Conservation (phyloP, 2,329 filamentous ascomycete species). For the Diaporthe ampelina region DNA sequence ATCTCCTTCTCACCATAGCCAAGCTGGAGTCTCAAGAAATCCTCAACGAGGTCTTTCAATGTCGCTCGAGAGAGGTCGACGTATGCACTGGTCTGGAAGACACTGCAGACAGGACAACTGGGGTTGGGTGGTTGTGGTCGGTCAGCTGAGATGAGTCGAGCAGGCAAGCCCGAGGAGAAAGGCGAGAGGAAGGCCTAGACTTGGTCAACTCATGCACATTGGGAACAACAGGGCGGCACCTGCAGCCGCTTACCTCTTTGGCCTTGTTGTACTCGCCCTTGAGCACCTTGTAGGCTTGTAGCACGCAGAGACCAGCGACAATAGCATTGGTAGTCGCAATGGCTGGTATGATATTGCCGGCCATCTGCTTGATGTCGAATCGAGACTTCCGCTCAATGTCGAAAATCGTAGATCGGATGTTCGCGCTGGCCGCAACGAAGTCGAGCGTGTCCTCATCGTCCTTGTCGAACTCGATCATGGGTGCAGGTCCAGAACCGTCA, state of each 20-base stretch:
- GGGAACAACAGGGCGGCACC: constrained; percentile 8
- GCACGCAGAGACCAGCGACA: constrained; percentile 90
- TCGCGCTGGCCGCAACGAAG: constrained; percentile 92
- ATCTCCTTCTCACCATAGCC: constrained; percentile 85
- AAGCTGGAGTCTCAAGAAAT: constrained; percentile 77
- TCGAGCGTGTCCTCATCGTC: constrained; percentile 96
- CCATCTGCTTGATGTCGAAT: constrained; percentile 99
- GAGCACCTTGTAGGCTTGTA: constrained; percentile 93
- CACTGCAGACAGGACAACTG: constrained; percentile 86
- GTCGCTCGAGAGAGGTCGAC: constrained; percentile 81
- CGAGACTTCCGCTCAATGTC: constrained; percentile 89
- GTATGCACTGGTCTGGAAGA: constrained; percentile 75
- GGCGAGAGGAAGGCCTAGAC: constrained; percentile 82
- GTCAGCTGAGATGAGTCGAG: constrained; percentile 71
- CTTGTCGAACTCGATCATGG: constrained; percentile 92
- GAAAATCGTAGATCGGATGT: constrained; percentile 90
- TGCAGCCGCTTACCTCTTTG: constrained; percentile 73
- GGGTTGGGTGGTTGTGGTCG: constrained; percentile 77
- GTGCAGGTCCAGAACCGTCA: constrained; percentile 63
- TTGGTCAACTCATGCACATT: not conserved
- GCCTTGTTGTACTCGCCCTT: constrained; percentile 77
- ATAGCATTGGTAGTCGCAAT: constrained; percentile 99
- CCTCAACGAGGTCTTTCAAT: constrained; percentile 83
- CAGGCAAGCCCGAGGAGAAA: constrained; percentile 60
- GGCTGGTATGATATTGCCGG: constrained; percentile 97